Percentiles rank a stretch among this genome's conserved stretches.
Evolutionary conservation across 2,329 filamentous ascomycete species (phyloP).

Genomic region (Ascochyta pisi): DNA sequence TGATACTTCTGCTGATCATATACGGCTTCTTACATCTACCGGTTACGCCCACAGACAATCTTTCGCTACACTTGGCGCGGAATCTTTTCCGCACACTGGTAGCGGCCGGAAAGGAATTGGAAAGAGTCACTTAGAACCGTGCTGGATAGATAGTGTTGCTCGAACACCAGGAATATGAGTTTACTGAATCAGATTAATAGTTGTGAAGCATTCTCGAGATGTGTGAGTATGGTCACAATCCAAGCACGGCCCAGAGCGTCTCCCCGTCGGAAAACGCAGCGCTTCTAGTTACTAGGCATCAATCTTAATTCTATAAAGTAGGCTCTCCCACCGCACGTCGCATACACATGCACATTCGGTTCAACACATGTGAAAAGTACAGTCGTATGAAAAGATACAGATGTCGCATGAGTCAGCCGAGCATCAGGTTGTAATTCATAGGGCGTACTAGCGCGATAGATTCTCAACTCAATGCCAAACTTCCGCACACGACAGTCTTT

Average conservation of each 20-base stretch:
- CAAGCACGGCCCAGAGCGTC: background rate
- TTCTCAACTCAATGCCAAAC: background rate
- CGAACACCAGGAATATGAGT: background rate
- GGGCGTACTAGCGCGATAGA: background rate
- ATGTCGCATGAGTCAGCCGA: background rate
- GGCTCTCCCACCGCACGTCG: background rate
- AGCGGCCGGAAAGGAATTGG: background rate
- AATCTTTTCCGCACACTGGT: background rate
- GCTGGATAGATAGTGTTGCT: background rate
- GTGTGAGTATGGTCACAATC: background rate
- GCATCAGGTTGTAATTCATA: background rate
- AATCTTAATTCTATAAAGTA: background rate
- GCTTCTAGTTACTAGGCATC: background rate
- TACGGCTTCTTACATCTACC: background rate
- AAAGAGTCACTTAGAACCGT: background rate
- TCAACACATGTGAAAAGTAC: background rate
- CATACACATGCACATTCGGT: background rate
- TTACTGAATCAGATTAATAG: background rate
- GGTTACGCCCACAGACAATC: background rate
- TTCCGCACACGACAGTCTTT: background rate
- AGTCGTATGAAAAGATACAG: too few species aligned
- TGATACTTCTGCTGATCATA: background rate
- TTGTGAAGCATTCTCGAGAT: background rate
- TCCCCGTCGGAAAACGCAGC: background rate
- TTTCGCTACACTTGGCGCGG: background rate